phyloP scores from a whole-genome alignment of 2,329 filamentous ascomycete species.

The Xenoacremonium recifei region DNA sequence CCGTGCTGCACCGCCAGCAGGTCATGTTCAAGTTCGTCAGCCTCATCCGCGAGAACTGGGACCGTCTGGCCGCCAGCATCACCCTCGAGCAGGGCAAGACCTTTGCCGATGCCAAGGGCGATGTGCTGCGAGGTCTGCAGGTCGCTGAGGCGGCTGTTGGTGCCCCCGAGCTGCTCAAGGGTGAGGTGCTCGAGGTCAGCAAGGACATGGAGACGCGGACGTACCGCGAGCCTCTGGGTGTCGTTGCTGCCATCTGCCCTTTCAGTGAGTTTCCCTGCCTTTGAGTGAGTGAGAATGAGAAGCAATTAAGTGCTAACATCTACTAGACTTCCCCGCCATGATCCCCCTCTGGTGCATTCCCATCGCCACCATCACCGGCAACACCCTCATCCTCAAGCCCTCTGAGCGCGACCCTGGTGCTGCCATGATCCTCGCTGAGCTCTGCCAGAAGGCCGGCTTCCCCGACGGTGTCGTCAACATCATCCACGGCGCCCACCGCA shows the following conservation, averaged over 20 bases:
- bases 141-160: slow-evolving; percentile 81
- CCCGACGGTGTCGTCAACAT: slow-evolving; percentile 80
- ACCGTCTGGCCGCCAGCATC: slow-evolving; percentile 79
- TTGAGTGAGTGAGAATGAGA: too few relatives aligned
- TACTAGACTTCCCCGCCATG: slow-evolving; percentile 84
- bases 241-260: slow-evolving; percentile 81
- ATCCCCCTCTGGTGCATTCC: slow-evolving; percentile 91
- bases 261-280: slow-evolving; percentile 72
- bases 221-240: slow-evolving; percentile 78
- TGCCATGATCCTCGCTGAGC: slow-evolving; percentile 80
- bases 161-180: slow-evolving; percentile 78
- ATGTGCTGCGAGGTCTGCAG: slow-evolving; percentile 79
- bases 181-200: slow-evolving; percentile 79
- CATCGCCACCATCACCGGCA: slow-evolving; percentile 79
- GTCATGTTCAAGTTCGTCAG: slow-evolving; percentile 86
- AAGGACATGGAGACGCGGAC: slow-evolving; percentile 89
- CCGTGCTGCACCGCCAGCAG: slow-evolving; percentile 72
- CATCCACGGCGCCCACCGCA: slow-evolving; percentile 75
- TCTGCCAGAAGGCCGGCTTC: slow-evolving; percentile 77
- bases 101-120: slow-evolving; percentile 76
- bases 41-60: slow-evolving; percentile 81
- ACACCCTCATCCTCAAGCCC: slow-evolving; percentile 82
- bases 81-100: slow-evolving; percentile 89
- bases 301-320: too few relatives aligned
- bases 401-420: slow-evolving; percentile 84